Evolutionary conservation across 2,329 filamentous ascomycete species (phyloP), one percentile per base, ranked within the genome.

Genomic region (Penicillium freii): DNA sequence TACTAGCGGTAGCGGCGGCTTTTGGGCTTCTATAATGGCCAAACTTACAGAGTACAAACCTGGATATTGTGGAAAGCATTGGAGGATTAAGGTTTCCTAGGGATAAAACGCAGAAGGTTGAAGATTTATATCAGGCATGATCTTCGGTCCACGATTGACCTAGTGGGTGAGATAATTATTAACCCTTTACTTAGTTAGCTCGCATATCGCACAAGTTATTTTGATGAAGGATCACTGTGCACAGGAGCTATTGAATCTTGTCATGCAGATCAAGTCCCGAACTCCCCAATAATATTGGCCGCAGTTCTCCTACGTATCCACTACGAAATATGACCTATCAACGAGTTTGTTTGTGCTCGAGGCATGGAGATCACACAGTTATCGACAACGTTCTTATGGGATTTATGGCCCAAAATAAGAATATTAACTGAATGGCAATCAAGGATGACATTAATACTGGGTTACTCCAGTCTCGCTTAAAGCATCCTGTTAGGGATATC

Each of bases 291-390:
- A 29, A 58, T 17, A 34, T 15, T 7, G 23, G 15, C 29, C n/a
- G 11, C 19, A n/a, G 31, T 21, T 34, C n/a, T 51, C 6, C 13
- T 54, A 53, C 15, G 29, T 17, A 45, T 55, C 42, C 51, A 51
- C 58, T 31, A 21, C 31, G 39, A 44, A 57, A 65, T 65, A 43
- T 63, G 62, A 65, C 51, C 50, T 52, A 45, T 65, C 62, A 60
- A 15, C 43, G 27, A 13, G 36, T 44, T 50, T 59, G 50, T 25
- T 52, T 39, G 31, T 33, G 11, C 11, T 54, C 19, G 43, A 55
- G 50, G 44, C 45, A 27, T 34, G 45, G 25, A 47, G 44, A 55
- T 62, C 56, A 43, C 31, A 17, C 11, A 57, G 44, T 43, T 62
- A 58, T 60, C 43, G 27, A 33, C 38, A 63, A 57, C 40, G 38